Conservation (phyloP, 768 basidiomycete species). For the Amanita pallidorosea region DNA sequence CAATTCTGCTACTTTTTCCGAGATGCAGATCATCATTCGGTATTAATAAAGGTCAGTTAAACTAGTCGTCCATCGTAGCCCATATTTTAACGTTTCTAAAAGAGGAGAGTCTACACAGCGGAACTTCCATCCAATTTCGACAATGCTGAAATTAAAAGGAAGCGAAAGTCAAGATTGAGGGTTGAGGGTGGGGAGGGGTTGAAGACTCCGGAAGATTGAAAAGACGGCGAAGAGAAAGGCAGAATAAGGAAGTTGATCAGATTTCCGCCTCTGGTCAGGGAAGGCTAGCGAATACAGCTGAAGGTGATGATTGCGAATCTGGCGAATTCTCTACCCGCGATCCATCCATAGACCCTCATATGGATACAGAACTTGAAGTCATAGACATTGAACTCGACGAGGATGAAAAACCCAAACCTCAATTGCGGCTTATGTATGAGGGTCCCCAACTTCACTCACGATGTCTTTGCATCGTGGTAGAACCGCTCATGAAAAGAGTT, state of each 20-base stretch:
- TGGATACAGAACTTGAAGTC: not conserved
- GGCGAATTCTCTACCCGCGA: not conserved
- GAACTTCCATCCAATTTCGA: not conserved
- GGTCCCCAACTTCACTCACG: slow-evolving; percentile 63
- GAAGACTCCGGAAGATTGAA: slow-evolving; percentile 1
- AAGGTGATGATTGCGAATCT: not conserved
- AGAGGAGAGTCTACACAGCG: not conserved
- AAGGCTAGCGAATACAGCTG: not conserved
- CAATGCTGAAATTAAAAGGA: not conserved
- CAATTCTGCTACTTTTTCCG: slow-evolving; percentile 90
- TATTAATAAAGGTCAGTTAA: slow-evolving; percentile 67
- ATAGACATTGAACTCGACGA: slow-evolving; percentile 21
- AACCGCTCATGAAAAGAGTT: slow-evolving; percentile 62
- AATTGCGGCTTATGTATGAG: slow-evolving; percentile 53
- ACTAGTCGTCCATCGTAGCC: not conserved
- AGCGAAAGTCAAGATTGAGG: not conserved
- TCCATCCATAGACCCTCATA: not conserved
- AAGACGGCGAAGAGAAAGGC: not conserved
- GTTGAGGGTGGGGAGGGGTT: not conserved
- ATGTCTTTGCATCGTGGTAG: slow-evolving; percentile 74
- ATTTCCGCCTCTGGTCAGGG: not conserved
- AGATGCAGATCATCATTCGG: slow-evolving; percentile 70
- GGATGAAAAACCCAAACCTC: slow-evolving; percentile 68
- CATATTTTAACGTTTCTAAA: not conserved
- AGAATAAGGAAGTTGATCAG: slow-evolving; percentile 3